Evolutionary conservation across 257 asterid species (phyloP).

Genomic region (Nicotiana paniculata): DNA sequence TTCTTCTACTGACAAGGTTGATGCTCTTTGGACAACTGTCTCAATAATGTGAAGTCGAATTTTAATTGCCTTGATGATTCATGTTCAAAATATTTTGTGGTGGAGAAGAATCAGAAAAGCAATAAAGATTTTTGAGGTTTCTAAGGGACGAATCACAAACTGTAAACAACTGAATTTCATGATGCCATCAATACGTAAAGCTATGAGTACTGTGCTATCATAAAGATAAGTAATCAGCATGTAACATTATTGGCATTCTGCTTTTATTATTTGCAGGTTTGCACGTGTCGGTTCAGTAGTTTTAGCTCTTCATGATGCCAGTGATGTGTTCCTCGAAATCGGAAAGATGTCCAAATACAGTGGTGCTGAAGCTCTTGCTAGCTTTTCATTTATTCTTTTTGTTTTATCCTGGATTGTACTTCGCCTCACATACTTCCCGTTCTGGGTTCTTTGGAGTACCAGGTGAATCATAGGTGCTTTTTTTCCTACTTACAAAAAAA

Average conservation of each 20-base stretch:
- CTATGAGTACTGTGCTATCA: not conserved
- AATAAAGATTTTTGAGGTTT: not conserved
- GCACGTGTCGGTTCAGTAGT: constrained; percentile 78
- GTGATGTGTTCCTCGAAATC: constrained; percentile 78
- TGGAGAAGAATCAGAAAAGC: not conserved
- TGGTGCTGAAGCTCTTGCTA: constrained; percentile 74
- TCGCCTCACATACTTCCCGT: constrained; percentile 81
- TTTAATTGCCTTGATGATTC: not conserved
- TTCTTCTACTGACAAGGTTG: not conserved
- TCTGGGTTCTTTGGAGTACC: constrained; percentile 93
- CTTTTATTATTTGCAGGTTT: constrained; percentile 47
- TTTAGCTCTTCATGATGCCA: constrained; percentile 92
- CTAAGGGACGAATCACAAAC: not conserved
- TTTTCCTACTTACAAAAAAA: not conserved
- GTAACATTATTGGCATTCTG: not conserved
- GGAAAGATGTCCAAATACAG: constrained; percentile 97
- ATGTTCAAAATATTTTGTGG: not conserved
- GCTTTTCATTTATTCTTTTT: constrained; percentile 67
- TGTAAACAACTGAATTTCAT: not conserved
- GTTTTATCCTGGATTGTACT: constrained; percentile 62
- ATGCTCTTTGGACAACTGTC: not conserved
- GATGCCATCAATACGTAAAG: not conserved
- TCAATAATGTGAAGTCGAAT: not conserved
- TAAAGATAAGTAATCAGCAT: not conserved
- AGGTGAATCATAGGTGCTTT: constrained; percentile 37